Percentiles rank a stretch among this genome's conserved stretches.
phyloP scores from a whole-genome alignment of 768 basidiomycete genomes.

The Clavaria fumosa region DNA sequence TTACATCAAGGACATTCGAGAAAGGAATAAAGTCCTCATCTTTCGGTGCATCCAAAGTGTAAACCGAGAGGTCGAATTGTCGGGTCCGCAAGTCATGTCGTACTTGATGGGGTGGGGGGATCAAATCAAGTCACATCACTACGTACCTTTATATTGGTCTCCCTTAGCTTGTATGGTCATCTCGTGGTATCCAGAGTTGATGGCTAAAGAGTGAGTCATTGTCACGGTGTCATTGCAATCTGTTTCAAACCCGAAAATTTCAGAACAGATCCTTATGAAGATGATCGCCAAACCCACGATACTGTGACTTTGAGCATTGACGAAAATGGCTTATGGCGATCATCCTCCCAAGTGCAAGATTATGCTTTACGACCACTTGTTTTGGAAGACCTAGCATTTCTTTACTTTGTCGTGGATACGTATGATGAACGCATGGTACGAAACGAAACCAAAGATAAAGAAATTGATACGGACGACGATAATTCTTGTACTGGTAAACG shows the following conservation, averaged over 20 bases:
- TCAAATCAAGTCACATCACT: conserved; percentile 20
- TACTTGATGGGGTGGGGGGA: conserved; percentile 33
- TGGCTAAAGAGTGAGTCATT: neutral
- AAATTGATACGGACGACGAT: neutral
- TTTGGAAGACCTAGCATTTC: neutral
- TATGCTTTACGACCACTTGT: neutral
- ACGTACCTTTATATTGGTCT: conserved; percentile 21
- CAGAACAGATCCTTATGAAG: neutral
- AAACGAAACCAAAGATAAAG: neutral
- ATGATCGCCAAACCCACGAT: neutral
- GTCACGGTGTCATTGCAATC: neutral
- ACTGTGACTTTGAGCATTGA: neutral
- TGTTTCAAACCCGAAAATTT: neutral
- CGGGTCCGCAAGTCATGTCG: conserved; percentile 22
- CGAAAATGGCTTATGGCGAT: neutral
- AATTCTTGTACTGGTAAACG: neutral
- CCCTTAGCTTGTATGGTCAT: conserved; percentile 8
- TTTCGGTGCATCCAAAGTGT: conserved; percentile 19
- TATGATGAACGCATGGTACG: neutral
- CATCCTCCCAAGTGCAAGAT: neutral
- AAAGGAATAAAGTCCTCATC: conserved; percentile 17
- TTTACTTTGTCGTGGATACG: neutral
- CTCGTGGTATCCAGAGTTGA: neutral
- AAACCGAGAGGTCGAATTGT: conserved; percentile 23
- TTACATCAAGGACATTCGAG: neutral